phyloP scores from a whole-genome alignment of 208 protist genomes.

The Sergeia podlipaevii region DNA sequence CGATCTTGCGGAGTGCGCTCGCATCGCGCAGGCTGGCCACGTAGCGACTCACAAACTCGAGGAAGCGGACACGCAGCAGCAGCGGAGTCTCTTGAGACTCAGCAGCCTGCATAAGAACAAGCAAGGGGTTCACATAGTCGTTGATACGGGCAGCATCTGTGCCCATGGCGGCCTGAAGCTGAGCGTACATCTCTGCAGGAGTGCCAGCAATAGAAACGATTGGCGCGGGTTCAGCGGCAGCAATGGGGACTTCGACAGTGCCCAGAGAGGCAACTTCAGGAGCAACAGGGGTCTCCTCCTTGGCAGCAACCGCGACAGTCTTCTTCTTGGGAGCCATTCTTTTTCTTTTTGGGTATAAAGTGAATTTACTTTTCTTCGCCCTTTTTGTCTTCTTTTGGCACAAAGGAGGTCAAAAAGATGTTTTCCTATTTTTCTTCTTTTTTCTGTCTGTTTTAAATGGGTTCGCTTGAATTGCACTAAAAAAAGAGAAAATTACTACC shows the following conservation, averaged over 20 bases:
- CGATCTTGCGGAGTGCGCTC: conserved; percentile 68
- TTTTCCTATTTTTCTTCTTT: not conserved
- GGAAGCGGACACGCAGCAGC: conserved; percentile 66
- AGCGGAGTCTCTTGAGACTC: conserved; percentile 59
- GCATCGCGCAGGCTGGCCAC: conserved; percentile 63
- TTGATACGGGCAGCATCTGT: conserved; percentile 47
- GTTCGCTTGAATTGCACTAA: not conserved
- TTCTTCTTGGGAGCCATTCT: conserved; percentile 70
- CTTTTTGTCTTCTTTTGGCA: no score
- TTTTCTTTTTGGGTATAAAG: not conserved
- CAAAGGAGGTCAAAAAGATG: no score
- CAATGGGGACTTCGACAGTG: conserved; percentile 7
- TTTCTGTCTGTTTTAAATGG: not conserved
- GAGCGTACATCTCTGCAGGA: conserved; percentile 63
- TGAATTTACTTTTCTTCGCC: not conserved
- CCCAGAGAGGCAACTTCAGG: conserved; percentile 11
- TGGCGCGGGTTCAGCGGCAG: conserved; percentile 6
- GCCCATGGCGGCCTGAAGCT: conserved; percentile 50
- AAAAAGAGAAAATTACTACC: not conserved
- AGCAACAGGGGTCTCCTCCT: not conserved
- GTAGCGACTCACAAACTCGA: conserved; percentile 66
- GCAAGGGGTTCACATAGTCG: conserved; percentile 41
- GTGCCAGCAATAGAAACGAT: conserved; percentile 14
- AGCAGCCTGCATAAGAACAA: conserved; percentile 52
- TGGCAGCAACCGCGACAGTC: conserved; percentile 11